Evolutionary conservation across 2,329 filamentous ascomycete species (phyloP).

Genomic region (Emergomyces orientalis): DNA sequence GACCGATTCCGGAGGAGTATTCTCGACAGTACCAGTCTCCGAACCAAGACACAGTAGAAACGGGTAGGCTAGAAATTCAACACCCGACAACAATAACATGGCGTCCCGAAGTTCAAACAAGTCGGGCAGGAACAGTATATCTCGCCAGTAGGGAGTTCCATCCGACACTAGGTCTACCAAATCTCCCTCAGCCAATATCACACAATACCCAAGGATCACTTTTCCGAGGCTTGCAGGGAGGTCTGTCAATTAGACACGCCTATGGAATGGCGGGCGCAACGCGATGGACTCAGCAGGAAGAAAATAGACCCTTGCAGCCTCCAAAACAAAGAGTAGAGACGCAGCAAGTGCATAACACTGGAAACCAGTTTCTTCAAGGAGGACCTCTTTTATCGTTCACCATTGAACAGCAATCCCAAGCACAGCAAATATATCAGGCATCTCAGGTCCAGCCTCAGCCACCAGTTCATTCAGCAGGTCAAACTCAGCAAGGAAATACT

Average conservation of each 20-base stretch:
- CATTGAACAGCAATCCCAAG: neutral
- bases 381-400: neutral
- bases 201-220: neutral
- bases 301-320: neutral
- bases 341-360: conserved; percentile 2
- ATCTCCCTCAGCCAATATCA: neutral
- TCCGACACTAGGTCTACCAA: neutral
- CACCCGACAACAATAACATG: neutral
- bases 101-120: neutral
- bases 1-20: neutral
- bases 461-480: neutral
- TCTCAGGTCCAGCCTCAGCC: neutral
- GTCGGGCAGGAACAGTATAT: neutral
- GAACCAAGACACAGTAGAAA: conserved; percentile 14
- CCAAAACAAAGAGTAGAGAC: neutral
- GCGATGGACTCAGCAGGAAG: neutral
- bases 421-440: neutral
- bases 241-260: neutral
- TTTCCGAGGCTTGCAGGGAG: neutral
- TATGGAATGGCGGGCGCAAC: neutral
- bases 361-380: neutral
- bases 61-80: too few relatives aligned
- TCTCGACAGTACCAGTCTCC: neutral
- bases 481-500: neutral
- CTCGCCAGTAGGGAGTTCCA: neutral